Conservation (phyloP, 2,329 filamentous ascomycete species). For the Dactylellina parvicollis region DNA sequence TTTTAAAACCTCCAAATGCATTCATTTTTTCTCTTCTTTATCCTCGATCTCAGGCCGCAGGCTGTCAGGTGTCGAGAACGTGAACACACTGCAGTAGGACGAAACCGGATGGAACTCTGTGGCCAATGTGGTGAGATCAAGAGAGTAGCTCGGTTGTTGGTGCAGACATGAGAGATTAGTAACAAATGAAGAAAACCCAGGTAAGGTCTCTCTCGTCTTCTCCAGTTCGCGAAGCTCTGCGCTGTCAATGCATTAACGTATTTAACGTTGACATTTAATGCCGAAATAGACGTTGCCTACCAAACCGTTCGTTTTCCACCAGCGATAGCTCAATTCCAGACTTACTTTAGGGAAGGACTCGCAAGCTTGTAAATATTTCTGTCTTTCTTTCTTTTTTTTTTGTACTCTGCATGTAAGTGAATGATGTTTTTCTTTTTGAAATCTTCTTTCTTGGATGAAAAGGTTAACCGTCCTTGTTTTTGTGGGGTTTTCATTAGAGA, state of each 20-base stretch:
- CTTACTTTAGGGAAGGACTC: conserved; percentile 55
- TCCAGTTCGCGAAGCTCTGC: background rate
- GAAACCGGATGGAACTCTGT: conserved; percentile 17
- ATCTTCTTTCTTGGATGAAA: conserved; percentile 47
- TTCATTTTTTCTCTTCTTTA: conserved; percentile 38
- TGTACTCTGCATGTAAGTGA: conserved; percentile 36
- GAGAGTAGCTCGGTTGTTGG: background rate
- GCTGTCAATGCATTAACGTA: too few relatives aligned
- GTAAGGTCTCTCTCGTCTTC: conserved; percentile 8
- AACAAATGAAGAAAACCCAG: conserved; percentile 2
- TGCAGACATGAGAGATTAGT: background rate
- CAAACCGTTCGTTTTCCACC: background rate
- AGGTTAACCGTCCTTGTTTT: conserved; percentile 54
- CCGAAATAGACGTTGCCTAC: conserved; percentile 1
- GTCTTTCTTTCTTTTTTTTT: conserved; percentile 4
- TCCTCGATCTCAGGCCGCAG: conserved; percentile 20
- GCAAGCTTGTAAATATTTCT: conserved; percentile 38
- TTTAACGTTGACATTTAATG: conserved; percentile 12
- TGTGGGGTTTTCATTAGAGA: conserved; percentile 54
- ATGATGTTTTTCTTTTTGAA: conserved; percentile 13
- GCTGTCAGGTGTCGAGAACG: conserved; percentile 20
- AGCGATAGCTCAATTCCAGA: conserved; percentile 17
- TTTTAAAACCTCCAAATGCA: conserved; percentile 52
- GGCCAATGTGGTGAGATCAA: conserved; percentile 9
- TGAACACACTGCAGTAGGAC: conserved; percentile 25